A percentile compares a stretch with the other conserved stretches of the same genome.
These are phyloP conservation scores for Picochlorum sp. DNA, from an alignment of 139 green algal species.

Conservation along the genomic window DNA sequence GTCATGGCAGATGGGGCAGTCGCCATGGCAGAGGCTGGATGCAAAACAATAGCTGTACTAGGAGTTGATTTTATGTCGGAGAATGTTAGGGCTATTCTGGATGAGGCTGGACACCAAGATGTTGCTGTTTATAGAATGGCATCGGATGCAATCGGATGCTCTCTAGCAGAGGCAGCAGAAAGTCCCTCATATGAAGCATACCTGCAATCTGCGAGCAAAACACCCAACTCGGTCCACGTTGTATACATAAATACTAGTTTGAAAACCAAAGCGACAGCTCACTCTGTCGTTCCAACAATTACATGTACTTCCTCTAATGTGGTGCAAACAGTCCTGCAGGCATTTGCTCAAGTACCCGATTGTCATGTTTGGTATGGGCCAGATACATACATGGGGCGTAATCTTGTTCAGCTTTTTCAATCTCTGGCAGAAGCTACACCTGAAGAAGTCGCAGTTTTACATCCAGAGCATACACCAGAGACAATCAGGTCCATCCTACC, in stretches of 20 bases:
- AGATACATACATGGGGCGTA: conserved; percentile 98
- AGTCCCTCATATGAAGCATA: conserved; percentile 60
- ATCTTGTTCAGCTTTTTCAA: conserved; percentile 81
- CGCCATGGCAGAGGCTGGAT: conserved; percentile 73
- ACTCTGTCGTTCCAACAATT: conserved; percentile 89
- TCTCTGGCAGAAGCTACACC: conserved; percentile 32
- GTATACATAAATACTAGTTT: conserved; percentile 99
- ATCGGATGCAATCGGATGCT: conserved; percentile 80
- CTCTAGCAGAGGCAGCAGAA: conserved; percentile 89
- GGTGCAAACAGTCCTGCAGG: conserved; percentile 90
- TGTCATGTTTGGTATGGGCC: conserved; percentile 91
- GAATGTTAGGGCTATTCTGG: conserved; percentile 93
- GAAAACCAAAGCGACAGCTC: conserved; percentile 78
- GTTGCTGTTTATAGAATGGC: conserved; percentile 77
- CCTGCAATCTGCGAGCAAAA: conserved; percentile 39
- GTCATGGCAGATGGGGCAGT: conserved; percentile 84
- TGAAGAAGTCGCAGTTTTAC: conserved; percentile 63
- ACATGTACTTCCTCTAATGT: conserved; percentile 98
- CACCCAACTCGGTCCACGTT: conserved; percentile 65
- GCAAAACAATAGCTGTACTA: conserved; percentile 76
- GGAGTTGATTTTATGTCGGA: conserved; percentile 99
- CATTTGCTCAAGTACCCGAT: conserved; percentile 68
- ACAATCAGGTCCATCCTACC: conserved; percentile 52
- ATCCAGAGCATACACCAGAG: conserved; percentile 46
- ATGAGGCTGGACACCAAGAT: conserved; percentile 59